These are phyloP conservation scores for Fusarium sp. DNA, from an alignment of 2,329 filamentous ascomycete genomes.

Conservation along the genomic window DNA sequence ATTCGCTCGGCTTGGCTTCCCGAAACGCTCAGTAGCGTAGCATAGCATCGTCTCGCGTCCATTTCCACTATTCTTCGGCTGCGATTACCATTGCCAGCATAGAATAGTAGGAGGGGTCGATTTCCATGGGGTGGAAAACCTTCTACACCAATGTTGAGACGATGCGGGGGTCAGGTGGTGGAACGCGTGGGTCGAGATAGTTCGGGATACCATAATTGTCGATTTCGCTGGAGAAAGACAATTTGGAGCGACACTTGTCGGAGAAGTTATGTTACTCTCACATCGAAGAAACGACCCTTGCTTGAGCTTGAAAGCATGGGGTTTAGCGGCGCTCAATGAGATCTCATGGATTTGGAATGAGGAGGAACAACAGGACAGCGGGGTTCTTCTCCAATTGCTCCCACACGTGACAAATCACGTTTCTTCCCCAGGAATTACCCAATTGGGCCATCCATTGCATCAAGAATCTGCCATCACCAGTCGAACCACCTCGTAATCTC, in stretches of 20 bases:
- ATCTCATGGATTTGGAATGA: conserved; percentile 20
- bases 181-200: conserved; percentile 31
- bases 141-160: conserved; percentile 31
- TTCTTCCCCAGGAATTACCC: conserved; percentile 39
- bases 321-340: conserved; percentile 31
- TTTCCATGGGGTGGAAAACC: conserved; percentile 8
- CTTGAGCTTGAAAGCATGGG: neutral
- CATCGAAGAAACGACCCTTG: too few relatives aligned
- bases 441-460: conserved; percentile 34
- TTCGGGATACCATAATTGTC: neutral
- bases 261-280: too few relatives aligned
- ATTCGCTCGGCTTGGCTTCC: conserved; percentile 38
- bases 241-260: conserved; percentile 1
- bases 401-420: conserved; percentile 46
- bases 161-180: conserved; percentile 34
- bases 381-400: neutral
- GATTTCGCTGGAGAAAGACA: neutral
- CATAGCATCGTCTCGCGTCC: conserved; percentile 24
- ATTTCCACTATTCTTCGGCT: conserved; percentile 32
- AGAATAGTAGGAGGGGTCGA: neutral
- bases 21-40: conserved; percentile 27
- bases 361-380: neutral
- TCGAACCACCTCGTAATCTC: conserved; percentile 44
- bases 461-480: conserved; percentile 42
- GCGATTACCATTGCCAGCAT: conserved; percentile 13